phyloP scores from a whole-genome alignment of 352 stramenopile genomes.

The Phytopythium montanum region DNA sequence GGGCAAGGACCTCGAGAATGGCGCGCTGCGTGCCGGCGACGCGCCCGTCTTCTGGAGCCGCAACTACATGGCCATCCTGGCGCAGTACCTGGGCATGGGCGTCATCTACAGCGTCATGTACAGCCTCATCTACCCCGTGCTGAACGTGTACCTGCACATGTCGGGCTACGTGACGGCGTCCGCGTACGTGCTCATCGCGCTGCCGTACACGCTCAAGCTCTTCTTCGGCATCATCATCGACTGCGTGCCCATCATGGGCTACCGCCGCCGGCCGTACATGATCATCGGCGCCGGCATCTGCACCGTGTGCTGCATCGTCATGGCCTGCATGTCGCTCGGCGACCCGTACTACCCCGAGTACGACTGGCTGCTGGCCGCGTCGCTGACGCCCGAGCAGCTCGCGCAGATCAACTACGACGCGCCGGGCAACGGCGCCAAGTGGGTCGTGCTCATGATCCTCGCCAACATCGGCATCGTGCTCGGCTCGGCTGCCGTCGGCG shows the following conservation, averaged over 20 bases:
- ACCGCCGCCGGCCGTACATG: slow-evolving; percentile 62
- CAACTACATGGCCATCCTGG: slow-evolving; percentile 51
- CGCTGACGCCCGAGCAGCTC: slow-evolving; percentile 18
- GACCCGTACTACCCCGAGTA: slow-evolving; percentile 40
- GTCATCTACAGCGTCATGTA: slow-evolving; percentile 56
- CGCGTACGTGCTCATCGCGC: slow-evolving; percentile 44
- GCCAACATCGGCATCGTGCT: slow-evolving; percentile 35
- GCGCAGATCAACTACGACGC: slow-evolving; percentile 24
- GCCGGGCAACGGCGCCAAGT: slow-evolving; percentile 21
- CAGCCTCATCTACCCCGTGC: slow-evolving; percentile 61
- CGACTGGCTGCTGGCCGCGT: too few species aligned
- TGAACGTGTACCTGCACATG: slow-evolving; percentile 74
- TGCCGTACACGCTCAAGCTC: slow-evolving; percentile 68
- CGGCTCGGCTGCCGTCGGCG: slow-evolving; percentile 27
- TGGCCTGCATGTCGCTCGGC: slow-evolving; percentile 36
- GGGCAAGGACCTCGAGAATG: slow-evolving; percentile 22
- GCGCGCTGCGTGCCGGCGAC: slow-evolving; percentile 32
- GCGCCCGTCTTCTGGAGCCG: slow-evolving; percentile 27
- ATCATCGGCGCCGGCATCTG: slow-evolving; percentile 62
- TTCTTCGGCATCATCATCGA: slow-evolving; percentile 63
- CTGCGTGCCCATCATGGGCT: slow-evolving; percentile 57
- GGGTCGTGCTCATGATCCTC: slow-evolving; percentile 38
- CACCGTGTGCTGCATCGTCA: slow-evolving; percentile 40
- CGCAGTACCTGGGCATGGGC: slow-evolving; percentile 63
- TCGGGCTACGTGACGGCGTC: slow-evolving; percentile 64